Evolutionary conservation across 2,329 filamentous ascomycete genomes (phyloP), one percentile per base, ranked within the genome.

Genomic region (Colletotrichum salicis): DNA sequence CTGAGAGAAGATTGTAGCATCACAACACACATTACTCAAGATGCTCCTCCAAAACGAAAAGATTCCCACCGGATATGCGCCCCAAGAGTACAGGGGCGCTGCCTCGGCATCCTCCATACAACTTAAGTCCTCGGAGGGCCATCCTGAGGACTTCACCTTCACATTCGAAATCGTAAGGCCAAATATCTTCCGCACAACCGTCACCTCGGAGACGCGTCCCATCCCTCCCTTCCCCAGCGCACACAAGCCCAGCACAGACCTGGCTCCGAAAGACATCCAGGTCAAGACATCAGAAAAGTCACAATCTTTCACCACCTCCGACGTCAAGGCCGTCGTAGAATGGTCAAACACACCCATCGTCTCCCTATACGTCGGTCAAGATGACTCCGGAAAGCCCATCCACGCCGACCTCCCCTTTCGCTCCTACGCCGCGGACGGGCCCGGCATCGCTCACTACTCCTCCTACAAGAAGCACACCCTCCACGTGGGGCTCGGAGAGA

Each of bases 401-500:
- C 88, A 93, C 76, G 79, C 83, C 2, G 92, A 94, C 76, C 81
- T 94, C 2, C 86, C 87, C 0, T 85, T 89, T 75, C 89, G 92
- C 11, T 93, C 91, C 0, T 94, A 94, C 74, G 87, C 85, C 1
- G 82, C 89, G 8, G 90, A 93, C 74, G 87, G 87, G 0, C 78
- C 82, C 0, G 92, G 92, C 1, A 81, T 93, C 24, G 87, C 90
- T 0, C 90, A 93, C 76, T 93, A 93, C 77, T 89, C 89, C 0
- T 81, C 84, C 15, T 92, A 92, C 78, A 88, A 91, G 73, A 83
- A 86, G 19, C 84, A 87, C 24, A 91, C 89, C 0, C 84, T 94
- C 0, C 90, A 94, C 75, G 88, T 93, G 22, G 92, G 92, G 0
- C 84, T 94, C 0, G 92, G 92, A 5, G 92, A 94, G 78, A 94